phyloP scores from a whole-genome alignment of 768 basidiomycete genomes.

The Trametes cingulata region DNA sequence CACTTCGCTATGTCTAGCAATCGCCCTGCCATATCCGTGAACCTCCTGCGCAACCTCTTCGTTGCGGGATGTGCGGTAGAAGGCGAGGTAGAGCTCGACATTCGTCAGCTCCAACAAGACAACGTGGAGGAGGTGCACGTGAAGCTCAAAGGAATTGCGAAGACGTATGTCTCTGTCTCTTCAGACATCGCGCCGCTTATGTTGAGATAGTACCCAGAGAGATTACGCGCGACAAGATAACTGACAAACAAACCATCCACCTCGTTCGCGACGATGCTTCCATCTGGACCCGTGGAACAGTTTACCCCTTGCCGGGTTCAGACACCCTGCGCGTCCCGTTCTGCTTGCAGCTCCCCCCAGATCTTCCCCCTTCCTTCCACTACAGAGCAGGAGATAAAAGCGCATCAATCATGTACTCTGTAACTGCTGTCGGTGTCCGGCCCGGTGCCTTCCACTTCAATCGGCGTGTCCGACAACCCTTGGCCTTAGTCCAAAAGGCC shows the following conservation, averaged over 20 bases:
- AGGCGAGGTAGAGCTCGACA: conserved; percentile 18
- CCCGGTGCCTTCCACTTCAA: conserved; percentile 15
- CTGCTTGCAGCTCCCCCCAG: conserved; percentile 11
- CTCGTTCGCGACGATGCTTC: background rate
- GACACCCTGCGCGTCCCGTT: conserved; percentile 19
- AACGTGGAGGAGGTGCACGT: conserved; percentile 17
- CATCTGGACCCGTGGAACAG: conserved; percentile 15
- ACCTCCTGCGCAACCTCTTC: background rate
- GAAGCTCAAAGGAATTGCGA: conserved; percentile 10
- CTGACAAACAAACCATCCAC: background rate
- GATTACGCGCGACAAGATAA: background rate
- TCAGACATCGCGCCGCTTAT: too few relatives aligned
- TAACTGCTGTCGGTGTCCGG: conserved; percentile 20
- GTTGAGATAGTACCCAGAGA: too few relatives aligned
- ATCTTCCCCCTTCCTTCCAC: conserved; percentile 12
- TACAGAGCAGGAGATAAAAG: background rate
- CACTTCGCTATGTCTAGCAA: too few relatives aligned
- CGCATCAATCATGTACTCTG: background rate
- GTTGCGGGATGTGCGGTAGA: conserved; percentile 9
- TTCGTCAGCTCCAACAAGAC: conserved; percentile 11
- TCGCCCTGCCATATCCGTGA: background rate
- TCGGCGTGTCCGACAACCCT: background rate
- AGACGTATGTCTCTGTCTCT: conserved; percentile 10
- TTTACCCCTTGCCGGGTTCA: conserved; percentile 8
- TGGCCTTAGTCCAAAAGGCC: conserved; percentile 2